These are phyloP conservation scores for Boletales sp. DNA, from an alignment of 768 basidiomycete species.

Conservation along the genomic window DNA sequence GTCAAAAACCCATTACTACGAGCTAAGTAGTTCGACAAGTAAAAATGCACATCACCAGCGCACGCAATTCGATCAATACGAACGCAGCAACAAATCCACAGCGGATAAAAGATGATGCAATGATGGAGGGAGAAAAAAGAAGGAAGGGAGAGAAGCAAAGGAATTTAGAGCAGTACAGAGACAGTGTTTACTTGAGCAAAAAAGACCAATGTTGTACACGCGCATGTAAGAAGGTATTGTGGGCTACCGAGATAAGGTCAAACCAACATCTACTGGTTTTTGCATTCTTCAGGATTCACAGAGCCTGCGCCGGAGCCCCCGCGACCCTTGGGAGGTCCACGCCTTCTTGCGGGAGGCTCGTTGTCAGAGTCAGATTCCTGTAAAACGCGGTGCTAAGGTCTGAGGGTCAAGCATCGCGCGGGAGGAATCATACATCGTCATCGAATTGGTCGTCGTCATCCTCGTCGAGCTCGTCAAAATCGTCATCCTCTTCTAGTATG, in stretches of 20 bases:
- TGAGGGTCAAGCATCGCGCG: slow-evolving; percentile 13
- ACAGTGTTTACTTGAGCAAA: slow-evolving; percentile 11
- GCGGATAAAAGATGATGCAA: neutral
- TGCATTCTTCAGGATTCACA: slow-evolving; percentile 80
- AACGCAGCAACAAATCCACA: slow-evolving; percentile 10
- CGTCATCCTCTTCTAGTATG: slow-evolving; percentile 50
- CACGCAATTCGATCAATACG: slow-evolving; percentile 9
- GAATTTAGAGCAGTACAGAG: slow-evolving; percentile 8
- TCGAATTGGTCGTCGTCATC: slow-evolving; percentile 53
- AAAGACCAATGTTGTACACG: slow-evolving; percentile 13
- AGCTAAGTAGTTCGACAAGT: slow-evolving; percentile 16
- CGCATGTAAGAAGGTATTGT: slow-evolving; percentile 17
- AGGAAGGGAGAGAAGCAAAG: neutral
- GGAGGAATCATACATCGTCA: slow-evolving; percentile 47
- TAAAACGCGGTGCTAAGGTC: slow-evolving; percentile 16
- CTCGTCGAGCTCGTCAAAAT: slow-evolving; percentile 56
- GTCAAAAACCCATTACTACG: slow-evolving; percentile 16
- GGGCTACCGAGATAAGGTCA: slow-evolving; percentile 8
- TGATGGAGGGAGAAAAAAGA: neutral
- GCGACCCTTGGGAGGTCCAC: slow-evolving; percentile 56
- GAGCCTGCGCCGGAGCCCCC: slow-evolving; percentile 38
- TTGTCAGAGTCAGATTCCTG: slow-evolving; percentile 69
- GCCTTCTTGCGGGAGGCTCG: slow-evolving; percentile 57
- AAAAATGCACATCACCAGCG: slow-evolving; percentile 4
- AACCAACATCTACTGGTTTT: slow-evolving; percentile 65